Conservation (phyloP, 176 grass and related monocot species). For the Lolium perenne region DNA sequence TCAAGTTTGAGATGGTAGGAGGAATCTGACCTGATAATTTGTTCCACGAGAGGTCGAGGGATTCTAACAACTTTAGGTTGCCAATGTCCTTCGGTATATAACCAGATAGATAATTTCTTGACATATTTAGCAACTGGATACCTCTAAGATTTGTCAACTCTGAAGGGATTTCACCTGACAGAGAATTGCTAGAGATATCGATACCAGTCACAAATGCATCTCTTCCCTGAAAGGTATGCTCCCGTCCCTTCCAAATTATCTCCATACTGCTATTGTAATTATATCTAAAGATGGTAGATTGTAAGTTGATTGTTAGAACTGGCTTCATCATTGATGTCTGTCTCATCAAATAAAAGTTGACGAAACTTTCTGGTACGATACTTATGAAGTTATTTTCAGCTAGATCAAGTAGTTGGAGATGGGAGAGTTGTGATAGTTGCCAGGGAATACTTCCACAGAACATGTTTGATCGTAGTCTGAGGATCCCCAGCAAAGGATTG, state of each 20-base stretch:
- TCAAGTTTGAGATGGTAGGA: not conserved
- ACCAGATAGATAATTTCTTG: not conserved
- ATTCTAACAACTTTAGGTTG: not conserved
- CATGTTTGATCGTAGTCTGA: constrained; percentile 33
- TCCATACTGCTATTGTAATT: not conserved
- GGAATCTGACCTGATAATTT: not conserved
- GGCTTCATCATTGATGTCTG: not conserved
- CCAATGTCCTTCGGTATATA: not conserved
- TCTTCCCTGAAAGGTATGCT: not conserved
- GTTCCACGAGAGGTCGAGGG: not conserved
- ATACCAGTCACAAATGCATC: not conserved
- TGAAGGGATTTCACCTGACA: not conserved
- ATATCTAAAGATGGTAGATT: no score
- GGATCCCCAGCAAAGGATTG: not conserved
- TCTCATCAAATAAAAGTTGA: not conserved
- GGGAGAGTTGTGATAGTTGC: not conserved
- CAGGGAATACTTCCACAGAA: constrained; percentile 25
- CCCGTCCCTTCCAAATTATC: not conserved
- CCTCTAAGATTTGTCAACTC: not conserved
- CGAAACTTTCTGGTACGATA: not conserved
- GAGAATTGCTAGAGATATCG: not conserved
- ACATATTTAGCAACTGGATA: not conserved
- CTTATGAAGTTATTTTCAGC: not conserved
- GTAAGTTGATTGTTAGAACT: no score
- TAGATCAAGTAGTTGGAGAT: not conserved